Evolutionary conservation across 2,329 filamentous ascomycete species (phyloP).

Genomic region (Orbilia quercus): DNA sequence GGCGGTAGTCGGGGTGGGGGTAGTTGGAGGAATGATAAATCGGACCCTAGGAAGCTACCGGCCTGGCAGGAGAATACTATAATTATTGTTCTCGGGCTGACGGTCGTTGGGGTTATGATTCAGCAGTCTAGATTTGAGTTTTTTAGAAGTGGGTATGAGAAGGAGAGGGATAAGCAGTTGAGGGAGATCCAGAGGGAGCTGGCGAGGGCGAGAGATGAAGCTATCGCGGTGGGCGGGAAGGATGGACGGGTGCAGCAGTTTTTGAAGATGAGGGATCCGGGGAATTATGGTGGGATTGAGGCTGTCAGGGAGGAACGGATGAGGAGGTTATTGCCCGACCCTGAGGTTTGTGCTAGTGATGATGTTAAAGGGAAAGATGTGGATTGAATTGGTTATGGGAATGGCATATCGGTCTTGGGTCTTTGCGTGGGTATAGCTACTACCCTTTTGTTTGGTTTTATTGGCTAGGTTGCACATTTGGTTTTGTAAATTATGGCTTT

Average conservation of each 20-base stretch:
- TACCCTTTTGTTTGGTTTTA: neutral
- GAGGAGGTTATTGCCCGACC: slow-evolving; percentile 65
- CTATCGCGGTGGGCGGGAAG: slow-evolving; percentile 68
- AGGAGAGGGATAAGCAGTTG: slow-evolving; percentile 74
- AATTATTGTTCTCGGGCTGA: slow-evolving; percentile 70
- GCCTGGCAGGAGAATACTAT: slow-evolving; percentile 68
- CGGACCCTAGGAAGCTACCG: slow-evolving; percentile 61
- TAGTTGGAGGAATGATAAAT: too few species aligned
- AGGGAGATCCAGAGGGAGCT: slow-evolving; percentile 74
- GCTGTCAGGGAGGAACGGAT: slow-evolving; percentile 65
- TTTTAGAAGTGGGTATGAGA: slow-evolving; percentile 62
- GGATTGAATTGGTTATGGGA: slow-evolving; percentile 3
- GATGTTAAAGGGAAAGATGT: slow-evolving; percentile 58
- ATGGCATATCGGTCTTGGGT: neutral
- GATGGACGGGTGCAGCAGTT: slow-evolving; percentile 81
- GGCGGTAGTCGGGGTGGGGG: slow-evolving; percentile 52
- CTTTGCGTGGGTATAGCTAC: slow-evolving; percentile 12
- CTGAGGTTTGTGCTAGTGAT: slow-evolving; percentile 66
- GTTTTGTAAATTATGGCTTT: slow-evolving; percentile 16
- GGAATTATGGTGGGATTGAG: slow-evolving; percentile 60
- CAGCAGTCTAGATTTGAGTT: slow-evolving; percentile 50
- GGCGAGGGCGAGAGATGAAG: slow-evolving; percentile 68
- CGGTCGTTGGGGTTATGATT: slow-evolving; percentile 53
- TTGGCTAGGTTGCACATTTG: neutral
- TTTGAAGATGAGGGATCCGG: slow-evolving; percentile 76